These are phyloP conservation scores for Dryadomyces quercus-mongolicae DNA, from an alignment of 2,329 filamentous ascomycete genomes.

Conservation along the genomic window DNA sequence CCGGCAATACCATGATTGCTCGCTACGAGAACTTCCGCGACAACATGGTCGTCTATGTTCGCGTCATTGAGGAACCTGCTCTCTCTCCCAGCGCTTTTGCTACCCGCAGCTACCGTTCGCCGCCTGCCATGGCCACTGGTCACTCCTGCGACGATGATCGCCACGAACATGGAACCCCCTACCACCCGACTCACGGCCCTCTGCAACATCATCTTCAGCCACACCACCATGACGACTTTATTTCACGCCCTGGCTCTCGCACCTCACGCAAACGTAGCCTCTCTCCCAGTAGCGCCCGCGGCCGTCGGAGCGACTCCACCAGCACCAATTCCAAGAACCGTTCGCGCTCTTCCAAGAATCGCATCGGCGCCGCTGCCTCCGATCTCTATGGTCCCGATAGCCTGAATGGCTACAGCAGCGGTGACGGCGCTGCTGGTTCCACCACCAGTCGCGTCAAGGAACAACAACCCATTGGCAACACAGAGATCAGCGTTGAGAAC, in stretches of 20 bases:
- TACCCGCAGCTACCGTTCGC: slow-evolving; percentile 10
- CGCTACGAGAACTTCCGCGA: slow-evolving; percentile 91
- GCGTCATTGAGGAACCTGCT: slow-evolving; percentile 56
- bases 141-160: slow-evolving; percentile 19
- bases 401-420: slow-evolving; percentile 71
- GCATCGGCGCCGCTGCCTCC: slow-evolving; percentile 31
- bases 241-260: slow-evolving; percentile 57
- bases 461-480: slow-evolving; percentile 62
- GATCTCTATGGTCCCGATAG: slow-evolving; percentile 52
- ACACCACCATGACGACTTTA: slow-evolving; percentile 28
- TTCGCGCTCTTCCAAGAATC: slow-evolving; percentile 58
- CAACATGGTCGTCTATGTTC: slow-evolving; percentile 87
- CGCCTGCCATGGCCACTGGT: slow-evolving; percentile 18
- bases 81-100: slow-evolving; percentile 28
- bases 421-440: slow-evolving; percentile 68
- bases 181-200: slow-evolving; percentile 33
- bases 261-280: slow-evolving; percentile 65
- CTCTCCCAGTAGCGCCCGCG: slow-evolving; percentile 58
- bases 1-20: slow-evolving; percentile 84
- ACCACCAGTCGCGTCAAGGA: slow-evolving; percentile 70
- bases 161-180: slow-evolving; percentile 36
- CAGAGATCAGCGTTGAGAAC: slow-evolving; percentile 95
- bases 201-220: slow-evolving; percentile 14
- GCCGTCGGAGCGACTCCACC: slow-evolving; percentile 66
- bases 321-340: slow-evolving; percentile 49